These are phyloP conservation scores for Colletotrichum godetiae DNA, from an alignment of 2,329 filamentous ascomycete species.

Conservation along the genomic window DNA sequence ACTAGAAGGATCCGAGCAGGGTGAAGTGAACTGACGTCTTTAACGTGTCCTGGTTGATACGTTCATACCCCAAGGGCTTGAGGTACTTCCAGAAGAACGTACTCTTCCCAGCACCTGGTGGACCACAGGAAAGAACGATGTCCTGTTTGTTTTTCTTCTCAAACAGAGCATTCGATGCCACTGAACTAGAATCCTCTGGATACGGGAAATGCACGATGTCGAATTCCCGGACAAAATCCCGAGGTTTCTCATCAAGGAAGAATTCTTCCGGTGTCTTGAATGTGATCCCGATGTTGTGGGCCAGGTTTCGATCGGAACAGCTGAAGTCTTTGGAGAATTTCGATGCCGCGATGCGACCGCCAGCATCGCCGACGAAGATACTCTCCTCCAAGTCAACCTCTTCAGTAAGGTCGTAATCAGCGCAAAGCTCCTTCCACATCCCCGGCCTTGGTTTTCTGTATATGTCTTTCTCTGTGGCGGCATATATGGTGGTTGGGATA, in stretches of 20 bases:
- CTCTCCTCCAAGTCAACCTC: constrained; percentile 77
- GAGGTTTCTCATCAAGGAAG: constrained; percentile 77
- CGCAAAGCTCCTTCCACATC: constrained; percentile 80
- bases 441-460: constrained; percentile 89
- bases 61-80: constrained; percentile 81
- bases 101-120: constrained; percentile 91
- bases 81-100: constrained; percentile 87
- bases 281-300: constrained; percentile 81
- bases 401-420: constrained; percentile 69
- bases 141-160: constrained; percentile 75
- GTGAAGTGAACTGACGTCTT: constrained; percentile 65
- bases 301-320: constrained; percentile 81
- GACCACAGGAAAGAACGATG: constrained; percentile 87
- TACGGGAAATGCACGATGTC: constrained; percentile 72
- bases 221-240: constrained; percentile 76
- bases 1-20: neutral
- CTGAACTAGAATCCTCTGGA: constrained; percentile 39
- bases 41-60: constrained; percentile 90
- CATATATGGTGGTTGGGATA: constrained; percentile 84
- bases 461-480: constrained; percentile 83
- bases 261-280: constrained; percentile 94
- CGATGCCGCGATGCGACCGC: constrained; percentile 66
- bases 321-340: constrained; percentile 67
- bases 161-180: constrained; percentile 53
- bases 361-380: constrained; percentile 92